phyloP scores from a whole-genome alignment of 169 alveolate genomes.

The Eimeria acervulina region DNA sequence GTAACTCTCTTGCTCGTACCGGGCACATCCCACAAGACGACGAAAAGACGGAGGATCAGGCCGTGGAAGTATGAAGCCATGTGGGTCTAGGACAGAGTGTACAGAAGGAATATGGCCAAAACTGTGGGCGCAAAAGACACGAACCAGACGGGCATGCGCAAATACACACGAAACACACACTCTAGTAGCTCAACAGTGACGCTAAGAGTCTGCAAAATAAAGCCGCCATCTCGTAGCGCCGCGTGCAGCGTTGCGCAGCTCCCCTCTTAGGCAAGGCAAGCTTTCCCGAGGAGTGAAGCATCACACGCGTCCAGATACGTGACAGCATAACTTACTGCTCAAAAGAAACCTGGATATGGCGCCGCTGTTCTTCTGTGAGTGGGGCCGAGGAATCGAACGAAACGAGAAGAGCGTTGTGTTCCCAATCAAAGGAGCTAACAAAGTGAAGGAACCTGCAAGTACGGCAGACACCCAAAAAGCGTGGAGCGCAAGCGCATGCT shows the following conservation, averaged over 20 bases:
- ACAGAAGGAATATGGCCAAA: conserved; percentile 74
- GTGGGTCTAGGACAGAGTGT: conserved; percentile 80
- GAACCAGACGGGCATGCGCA: neutral
- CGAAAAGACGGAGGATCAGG: conserved; percentile 75
- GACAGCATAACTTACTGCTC: conserved; percentile 63
- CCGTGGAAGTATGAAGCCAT: conserved; percentile 79
- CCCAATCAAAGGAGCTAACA: conserved; percentile 77
- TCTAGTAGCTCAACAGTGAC: neutral
- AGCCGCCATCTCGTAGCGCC: neutral
- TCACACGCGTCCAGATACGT: neutral
- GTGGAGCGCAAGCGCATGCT: neutral
- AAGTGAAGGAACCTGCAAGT: conserved; percentile 78
- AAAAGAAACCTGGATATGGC: conserved; percentile 47
- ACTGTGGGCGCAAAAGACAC: conserved; percentile 27
- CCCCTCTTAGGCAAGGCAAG: neutral
- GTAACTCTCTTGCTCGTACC: conserved; percentile 41
- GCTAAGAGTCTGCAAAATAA: neutral
- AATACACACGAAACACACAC: neutral
- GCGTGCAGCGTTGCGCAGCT: neutral
- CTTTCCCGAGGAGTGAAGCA: neutral
- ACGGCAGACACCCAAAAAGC: neutral
- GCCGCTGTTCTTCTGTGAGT: conserved; percentile 70
- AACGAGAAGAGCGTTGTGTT: conserved; percentile 51
- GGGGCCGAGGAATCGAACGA: conserved; percentile 68
- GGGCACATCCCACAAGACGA: conserved; percentile 78